These are phyloP conservation scores for Gnaphalium uliginosum DNA, from an alignment of 129 eudicot genomes.

Conservation along the genomic window DNA sequence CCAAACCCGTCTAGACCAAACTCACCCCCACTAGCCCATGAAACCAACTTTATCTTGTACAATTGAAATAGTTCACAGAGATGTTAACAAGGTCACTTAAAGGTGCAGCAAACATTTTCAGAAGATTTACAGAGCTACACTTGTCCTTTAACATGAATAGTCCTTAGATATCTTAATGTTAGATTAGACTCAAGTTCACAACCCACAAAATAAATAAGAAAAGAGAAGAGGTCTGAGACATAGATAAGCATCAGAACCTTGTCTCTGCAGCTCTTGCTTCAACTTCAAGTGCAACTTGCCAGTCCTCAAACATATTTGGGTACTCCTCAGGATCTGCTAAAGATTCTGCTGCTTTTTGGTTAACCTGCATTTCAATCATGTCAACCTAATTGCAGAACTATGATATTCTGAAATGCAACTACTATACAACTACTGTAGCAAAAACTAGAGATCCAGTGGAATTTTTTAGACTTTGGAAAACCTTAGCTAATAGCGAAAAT, in stretches of 20 bases:
- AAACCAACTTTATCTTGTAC: not conserved
- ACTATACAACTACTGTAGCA: not conserved
- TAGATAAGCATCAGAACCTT: conserved; percentile 44
- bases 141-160: conserved; percentile 13
- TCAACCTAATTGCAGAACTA: conserved; percentile 20
- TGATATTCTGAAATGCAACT: not conserved
- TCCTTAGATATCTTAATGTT: not conserved
- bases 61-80: conserved; percentile 2
- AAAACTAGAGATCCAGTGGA: not conserved
- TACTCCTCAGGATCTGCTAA: conserved; percentile 97
- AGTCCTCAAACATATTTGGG: conserved; percentile 91
- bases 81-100: conserved; percentile 7
- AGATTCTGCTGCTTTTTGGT: conserved; percentile 94
- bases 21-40: not conserved
- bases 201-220: not conserved
- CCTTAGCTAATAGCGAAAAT: not conserved
- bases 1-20: not conserved
- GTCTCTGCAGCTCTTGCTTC: conserved; percentile 83
- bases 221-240: not conserved
- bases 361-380: conserved; percentile 55
- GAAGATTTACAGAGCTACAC: not conserved
- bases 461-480: not conserved
- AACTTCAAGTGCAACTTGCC: conserved; percentile 91
- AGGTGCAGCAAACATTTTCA: conserved; percentile 2
- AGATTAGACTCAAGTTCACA: conserved; percentile 8